Percentiles rank a stretch among this genome's conserved stretches.
These are phyloP conservation scores for Clonostachys rosea DNA, from an alignment of 2,329 filamentous ascomycete species.

Conservation along the genomic window DNA sequence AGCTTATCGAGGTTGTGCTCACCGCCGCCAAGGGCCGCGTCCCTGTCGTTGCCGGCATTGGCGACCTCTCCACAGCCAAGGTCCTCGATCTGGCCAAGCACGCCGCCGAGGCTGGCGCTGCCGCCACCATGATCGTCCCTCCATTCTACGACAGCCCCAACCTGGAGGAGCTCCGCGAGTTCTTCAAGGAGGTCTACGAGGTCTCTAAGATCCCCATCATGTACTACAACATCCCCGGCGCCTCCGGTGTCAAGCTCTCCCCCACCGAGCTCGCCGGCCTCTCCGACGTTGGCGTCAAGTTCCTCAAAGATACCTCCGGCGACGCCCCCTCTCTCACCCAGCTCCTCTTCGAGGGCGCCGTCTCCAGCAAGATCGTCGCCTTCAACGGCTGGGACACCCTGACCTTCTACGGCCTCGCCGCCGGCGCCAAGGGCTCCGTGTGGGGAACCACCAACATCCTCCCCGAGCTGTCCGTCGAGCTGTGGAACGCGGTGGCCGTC, in stretches of 20 bases:
- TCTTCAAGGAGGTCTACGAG: slow-evolving; percentile 29
- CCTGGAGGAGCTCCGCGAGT: slow-evolving; percentile 21
- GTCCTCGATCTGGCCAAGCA: slow-evolving; percentile 5
- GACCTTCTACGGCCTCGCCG: slow-evolving; percentile 45
- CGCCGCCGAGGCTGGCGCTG: slow-evolving; percentile 12
- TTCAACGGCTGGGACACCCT: slow-evolving; percentile 51
- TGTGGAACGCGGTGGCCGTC: slow-evolving; percentile 40
- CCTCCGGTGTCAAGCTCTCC: slow-evolving; percentile 32
- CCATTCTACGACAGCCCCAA: slow-evolving; percentile 38
- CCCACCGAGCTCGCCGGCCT: slow-evolving; percentile 36
- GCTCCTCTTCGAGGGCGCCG: slow-evolving; percentile 31
- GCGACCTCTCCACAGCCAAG: slow-evolving; percentile 26
- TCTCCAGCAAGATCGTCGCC: slow-evolving; percentile 33
- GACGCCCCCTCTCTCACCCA: slow-evolving; percentile 44
- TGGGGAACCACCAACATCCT: slow-evolving; percentile 47
- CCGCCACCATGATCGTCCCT: slow-evolving; percentile 37
- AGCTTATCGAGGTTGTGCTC: slow-evolving; percentile 22
- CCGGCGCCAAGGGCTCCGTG: slow-evolving; percentile 41
- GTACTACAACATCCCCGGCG: slow-evolving; percentile 45
- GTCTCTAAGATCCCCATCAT: slow-evolving; percentile 28
- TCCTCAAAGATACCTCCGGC: slow-evolving; percentile 47
- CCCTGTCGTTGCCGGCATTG: slow-evolving; percentile 33
- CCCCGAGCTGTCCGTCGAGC: slow-evolving; percentile 38
- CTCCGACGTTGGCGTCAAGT: slow-evolving; percentile 38
- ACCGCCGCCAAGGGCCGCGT: slow-evolving; percentile 25